Evolutionary conservation across 1,284 basidiomycete genomes (phyloP).

Genomic region (Xanthoconium separans): DNA sequence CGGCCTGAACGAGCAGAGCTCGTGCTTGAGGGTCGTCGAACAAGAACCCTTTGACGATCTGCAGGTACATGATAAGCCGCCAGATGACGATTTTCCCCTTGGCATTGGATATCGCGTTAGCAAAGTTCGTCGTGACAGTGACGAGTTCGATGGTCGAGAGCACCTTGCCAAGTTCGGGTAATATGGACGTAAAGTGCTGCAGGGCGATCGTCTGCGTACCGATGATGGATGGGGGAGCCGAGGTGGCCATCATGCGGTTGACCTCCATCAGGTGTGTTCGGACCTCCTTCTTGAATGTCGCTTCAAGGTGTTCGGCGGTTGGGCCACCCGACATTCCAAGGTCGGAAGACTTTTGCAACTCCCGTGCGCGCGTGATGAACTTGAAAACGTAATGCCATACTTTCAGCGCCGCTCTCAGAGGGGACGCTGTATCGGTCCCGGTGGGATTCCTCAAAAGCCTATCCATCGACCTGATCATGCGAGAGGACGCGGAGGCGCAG

Average conservation of each 20-base stretch:
- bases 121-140: conserved; percentile 83
- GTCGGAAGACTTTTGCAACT: conserved; percentile 83
- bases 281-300: conserved; percentile 82
- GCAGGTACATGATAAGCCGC: conserved; percentile 92
- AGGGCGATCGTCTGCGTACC: conserved; percentile 94
- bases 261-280: conserved; percentile 77
- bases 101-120: conserved; percentile 75
- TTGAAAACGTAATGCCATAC: conserved; percentile 98
- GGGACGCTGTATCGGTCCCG: conserved; percentile 70
- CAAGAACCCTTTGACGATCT: conserved; percentile 85
- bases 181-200: conserved; percentile 91
- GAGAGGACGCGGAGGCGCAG: conserved; percentile 74
- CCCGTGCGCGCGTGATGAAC: conserved; percentile 86
- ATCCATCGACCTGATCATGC: conserved; percentile 86
- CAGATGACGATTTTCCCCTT: conserved; percentile 90
- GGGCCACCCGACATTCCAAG: conserved; percentile 73
- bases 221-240: conserved; percentile 81
- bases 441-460: conserved; percentile 76
- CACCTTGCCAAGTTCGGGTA: conserved; percentile 84
- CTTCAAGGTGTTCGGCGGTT: conserved; percentile 84
- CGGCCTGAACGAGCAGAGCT: conserved; percentile 80
- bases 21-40: conserved; percentile 85
- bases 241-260: conserved; percentile 86
- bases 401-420: conserved; percentile 86
- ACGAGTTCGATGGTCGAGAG: conserved; percentile 82